A percentile compares a stretch with the other conserved stretches of the same genome.
These are phyloP conservation scores for Aleurites moluccanus DNA, from an alignment of 441 rosid genomes.

Conservation along the genomic window DNA sequence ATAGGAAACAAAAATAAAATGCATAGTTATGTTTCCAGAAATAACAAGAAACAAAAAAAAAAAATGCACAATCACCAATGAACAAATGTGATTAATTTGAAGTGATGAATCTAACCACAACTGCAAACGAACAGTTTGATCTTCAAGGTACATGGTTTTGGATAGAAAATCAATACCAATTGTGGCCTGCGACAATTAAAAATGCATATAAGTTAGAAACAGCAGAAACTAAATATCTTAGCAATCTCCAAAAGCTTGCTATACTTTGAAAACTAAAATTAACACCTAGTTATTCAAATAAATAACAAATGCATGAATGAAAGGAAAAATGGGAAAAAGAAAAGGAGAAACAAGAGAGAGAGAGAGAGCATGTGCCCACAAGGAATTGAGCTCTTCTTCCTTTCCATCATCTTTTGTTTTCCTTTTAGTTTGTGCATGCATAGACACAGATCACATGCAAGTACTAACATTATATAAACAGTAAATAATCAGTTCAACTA, in stretches of 20 bases:
- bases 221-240: not conserved
- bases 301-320: not conserved
- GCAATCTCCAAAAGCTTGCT: not conserved
- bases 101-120: slow-evolving; percentile 49
- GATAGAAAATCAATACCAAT: slow-evolving; percentile 91
- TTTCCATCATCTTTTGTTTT: not conserved
- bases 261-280: not conserved
- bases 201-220: not conserved
- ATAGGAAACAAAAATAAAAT: too few species aligned
- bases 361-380: not conserved
- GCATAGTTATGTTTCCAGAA: not conserved
- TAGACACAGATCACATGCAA: not conserved
- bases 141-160: slow-evolving; percentile 92
- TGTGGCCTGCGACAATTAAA: slow-evolving; percentile 58
- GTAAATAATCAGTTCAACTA: not conserved
- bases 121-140: slow-evolving; percentile 81
- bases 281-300: not conserved
- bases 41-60: slow-evolving; percentile 6
- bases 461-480: not conserved
- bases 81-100: not conserved
- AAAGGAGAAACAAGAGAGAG: not conserved
- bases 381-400: not conserved
- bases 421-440: not conserved
- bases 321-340: not conserved
- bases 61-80: not conserved